Evolutionary conservation across 148 eudicot species (phyloP), one percentile per base, ranked within the genome.

Genomic region (Polygonum maritimum): DNA sequence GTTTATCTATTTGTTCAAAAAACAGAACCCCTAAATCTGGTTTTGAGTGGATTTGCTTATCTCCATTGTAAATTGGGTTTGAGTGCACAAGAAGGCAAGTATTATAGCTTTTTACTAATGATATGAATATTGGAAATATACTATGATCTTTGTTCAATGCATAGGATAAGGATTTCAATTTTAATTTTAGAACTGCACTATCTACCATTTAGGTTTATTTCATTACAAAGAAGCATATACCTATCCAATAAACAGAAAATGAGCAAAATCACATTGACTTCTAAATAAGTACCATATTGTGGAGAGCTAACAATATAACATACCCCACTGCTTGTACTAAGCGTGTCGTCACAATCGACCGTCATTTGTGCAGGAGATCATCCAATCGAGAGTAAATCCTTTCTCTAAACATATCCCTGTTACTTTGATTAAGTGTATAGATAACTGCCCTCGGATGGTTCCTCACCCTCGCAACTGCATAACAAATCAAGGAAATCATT

Each of bases 401-500:
- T 72, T 94, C 98, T 77, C 77, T 83, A 74, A 79, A 80, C 16
- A 85, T 79, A 78, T 91, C 95, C 78, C 97, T 82, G 82, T 87
- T 92, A 49, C 75, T 80, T 35, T 78, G 73, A 74, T 84, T 82
- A 45, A 94, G 87, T 2, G 91, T 84, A 82, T 86, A 85, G 78
- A 92, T 39, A 19, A 83, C 79, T n/a, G 98, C 89, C 58, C 89
- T 93, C 38, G 96, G 88, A 85, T 92, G 92, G 79, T 89, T 92
- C 76, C 85, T 90, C 87, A 94, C 48, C 87, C 92, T 92, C 12
- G 90, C 89, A 85, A 94, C 98, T 94, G 97, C 81, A 76, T 49
- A 71, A 67, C 70, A 39, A 40, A 55, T 67, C 33, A 60, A 60
- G 22, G 44, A 39, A 18, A 51, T 14, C 45, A 8, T 14, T 51